Evolutionary conservation across 495 filamentous ascomycete genomes (phyloP), one percentile per base, ranked within the genome.

Genomic region (Neurospora hispaniola): DNA sequence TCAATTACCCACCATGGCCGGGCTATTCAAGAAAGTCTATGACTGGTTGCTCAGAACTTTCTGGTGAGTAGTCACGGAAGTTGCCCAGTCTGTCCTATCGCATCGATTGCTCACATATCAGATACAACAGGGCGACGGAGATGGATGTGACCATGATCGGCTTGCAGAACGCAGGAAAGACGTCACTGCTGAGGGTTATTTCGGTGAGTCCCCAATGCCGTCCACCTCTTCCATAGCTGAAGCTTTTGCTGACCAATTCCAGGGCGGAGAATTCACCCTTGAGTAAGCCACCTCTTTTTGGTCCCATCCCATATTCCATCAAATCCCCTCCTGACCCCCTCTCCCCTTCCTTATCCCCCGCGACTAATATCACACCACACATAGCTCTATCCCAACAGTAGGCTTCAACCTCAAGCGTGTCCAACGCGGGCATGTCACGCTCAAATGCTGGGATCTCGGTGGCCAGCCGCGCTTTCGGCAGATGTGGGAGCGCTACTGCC

Each of bases 81-180:
- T 66, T 69, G 66, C 35, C 75, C 69, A 62, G 70, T 74, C 72
- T 74, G 69, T 68, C 62, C 66, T 69, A 69, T 70, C 54, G 48
- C 72, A 35, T 69, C 69, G 48, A 31, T 35, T 70, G 1, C 3
- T 35, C n/a, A 23, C 44, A 68, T n/a, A 23, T 48, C 38, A 42
- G 70, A 69, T 76, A 38, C 54, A 71, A 72, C 70, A 99, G 96
- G 96, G 93, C 94, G 73, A 97, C 93, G 46, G 96, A 99, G 87
- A 97, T 99, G 93, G 95, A 99, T 82, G 93, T 99, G 81, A 99
- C 96, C 74, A 97, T 99, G 93, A 96, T 99, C 85, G 96, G 96
- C 35, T 85, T 99, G 81, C 96, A 99, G 81, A 99, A 99, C 84
- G 96, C 96, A 70, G 96, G 96, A 74, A 99, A 99, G 84, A 98